A percentile compares a stretch with the other conserved stretches of the same genome.
phyloP scores from a whole-genome alignment of 164 flowering plant species.

The Kingdonia uniflora region DNA sequence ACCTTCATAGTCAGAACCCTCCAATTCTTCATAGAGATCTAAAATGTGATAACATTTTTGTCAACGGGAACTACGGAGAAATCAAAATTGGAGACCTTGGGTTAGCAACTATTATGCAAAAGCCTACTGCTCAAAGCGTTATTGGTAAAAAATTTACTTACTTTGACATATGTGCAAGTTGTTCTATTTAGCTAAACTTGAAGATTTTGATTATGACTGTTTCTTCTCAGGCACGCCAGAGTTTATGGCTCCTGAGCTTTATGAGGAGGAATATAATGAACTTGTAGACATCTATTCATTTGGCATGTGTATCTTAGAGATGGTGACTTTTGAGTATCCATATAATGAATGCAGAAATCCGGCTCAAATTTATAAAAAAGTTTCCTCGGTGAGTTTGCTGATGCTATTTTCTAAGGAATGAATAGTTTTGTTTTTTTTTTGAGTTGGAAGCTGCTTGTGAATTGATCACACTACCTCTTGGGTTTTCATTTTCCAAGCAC shows the following conservation, averaged over 20 bases:
- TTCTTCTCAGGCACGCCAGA: conserved; percentile 56
- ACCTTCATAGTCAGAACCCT: conserved; percentile 57
- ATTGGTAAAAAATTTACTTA: conserved; percentile 34
- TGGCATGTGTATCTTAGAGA: conserved; percentile 73
- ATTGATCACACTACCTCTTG: too few species aligned
- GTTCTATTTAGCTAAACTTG: not conserved
- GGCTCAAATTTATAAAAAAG: conserved; percentile 75
- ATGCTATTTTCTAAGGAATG: not conserved
- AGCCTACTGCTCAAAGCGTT: conserved; percentile 55
- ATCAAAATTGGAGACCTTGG: conserved; percentile 86
- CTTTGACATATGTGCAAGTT: not conserved
- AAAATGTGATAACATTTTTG: conserved; percentile 70
- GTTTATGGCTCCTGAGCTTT: conserved; percentile 86
- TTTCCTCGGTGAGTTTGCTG: conserved; percentile 42
- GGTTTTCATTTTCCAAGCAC: too few species aligned
- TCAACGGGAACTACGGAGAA: conserved; percentile 69
- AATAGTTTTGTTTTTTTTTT: conserved; percentile 1
- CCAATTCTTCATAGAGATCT: conserved; percentile 62
- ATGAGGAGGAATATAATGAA: conserved; percentile 71
- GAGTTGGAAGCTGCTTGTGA: too few species aligned
- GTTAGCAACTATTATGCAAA: conserved; percentile 59
- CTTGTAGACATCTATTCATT: conserved; percentile 72
- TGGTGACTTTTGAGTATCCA: conserved; percentile 69
- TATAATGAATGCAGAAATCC: conserved; percentile 60
- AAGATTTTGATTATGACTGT: not conserved